A percentile compares a stretch with the other conserved stretches of the same genome.
Conservation (phyloP, 495 filamentous ascomycete species). For the Articulospora tetracladia region DNA sequence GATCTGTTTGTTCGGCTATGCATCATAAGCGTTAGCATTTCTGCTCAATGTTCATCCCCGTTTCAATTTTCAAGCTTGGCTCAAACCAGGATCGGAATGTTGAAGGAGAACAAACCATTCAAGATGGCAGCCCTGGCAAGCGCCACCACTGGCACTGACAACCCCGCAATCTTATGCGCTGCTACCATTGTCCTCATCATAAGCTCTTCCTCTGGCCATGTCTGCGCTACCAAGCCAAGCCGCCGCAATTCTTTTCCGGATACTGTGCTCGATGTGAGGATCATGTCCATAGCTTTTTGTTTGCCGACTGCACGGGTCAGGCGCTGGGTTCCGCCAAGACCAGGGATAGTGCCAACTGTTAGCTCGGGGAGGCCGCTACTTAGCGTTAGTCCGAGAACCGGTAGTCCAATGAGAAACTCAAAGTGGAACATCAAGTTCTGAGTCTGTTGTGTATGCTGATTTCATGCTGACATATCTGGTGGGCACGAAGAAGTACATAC, state of each 20-base stretch:
- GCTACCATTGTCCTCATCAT: background rate
- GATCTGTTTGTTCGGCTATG: background rate
- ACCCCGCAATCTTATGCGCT: slow-evolving; percentile 22
- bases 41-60: background rate
- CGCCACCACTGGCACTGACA: slow-evolving; percentile 21
- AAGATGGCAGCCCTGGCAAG: slow-evolving; percentile 27
- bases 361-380: slow-evolving; percentile 41
- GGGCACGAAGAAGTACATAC: too few species aligned
- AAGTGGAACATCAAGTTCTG: too few species aligned
- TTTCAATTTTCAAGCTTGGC: too few species aligned
- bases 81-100: too few species aligned
- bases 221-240: slow-evolving; percentile 22
- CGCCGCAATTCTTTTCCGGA: background rate
- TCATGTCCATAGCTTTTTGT: slow-evolving; percentile 22
- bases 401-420: too few species aligned
- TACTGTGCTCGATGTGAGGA: background rate
- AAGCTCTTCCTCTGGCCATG: slow-evolving; percentile 18
- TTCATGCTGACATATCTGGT: too few species aligned
- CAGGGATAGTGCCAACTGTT: slow-evolving; percentile 39
- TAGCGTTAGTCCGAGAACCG: too few species aligned
- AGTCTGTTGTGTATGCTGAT: too few species aligned
- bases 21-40: background rate
- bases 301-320: slow-evolving; percentile 36
- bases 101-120: slow-evolving; percentile 16
- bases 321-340: slow-evolving; percentile 40